Base-by-base conservation (phyloP, 1,284 basidiomycete species). In the Naganishia albida region DNA sequence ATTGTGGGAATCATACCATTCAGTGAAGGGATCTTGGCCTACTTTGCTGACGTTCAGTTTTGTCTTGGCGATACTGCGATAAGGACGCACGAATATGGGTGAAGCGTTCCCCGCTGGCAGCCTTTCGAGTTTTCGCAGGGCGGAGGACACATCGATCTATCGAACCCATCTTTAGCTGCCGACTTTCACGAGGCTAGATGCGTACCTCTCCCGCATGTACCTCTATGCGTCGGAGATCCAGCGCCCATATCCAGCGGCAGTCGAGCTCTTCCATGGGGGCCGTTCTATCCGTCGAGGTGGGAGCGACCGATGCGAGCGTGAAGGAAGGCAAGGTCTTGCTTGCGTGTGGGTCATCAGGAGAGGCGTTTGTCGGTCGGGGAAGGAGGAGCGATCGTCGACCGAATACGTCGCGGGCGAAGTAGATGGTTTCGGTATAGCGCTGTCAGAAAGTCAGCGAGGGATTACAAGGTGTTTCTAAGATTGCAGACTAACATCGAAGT, bases 331-430 rank as follows among this genome's bases (percentile, higher is more conserved):
- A 10, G 34, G 10, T 10, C 10, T 34, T 34, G 34, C 10, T 34
- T 10, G 34, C 4, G 10, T 34, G 63, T 65, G 38, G 59, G 26
- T 6, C 26, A 25, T 55, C 53, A 8, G 62, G 42, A 1, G 28
- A 10, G 3, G 28, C 18, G 44, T 20, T 10, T 10, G 52, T 12
- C 13, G 25, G 28, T 43, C 8, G 3, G 2, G 7, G 25, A 28
- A 4, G 43, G 25, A 98, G 81, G 1, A 99, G 83, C 7, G 94
- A 98, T 48, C 96, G 85, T 30, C 96, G 85, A 1, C 95, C 94
- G 0, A 98, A 84, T 1, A 92, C 91, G 76, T 99, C 95, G 52
- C 94, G 84, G 6, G 85, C 90, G 74, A 90, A 94, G 77, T 86
- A 88, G 2, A 97, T 70, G 40, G 78, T 82, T 7, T 68, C 60